Evolutionary conservation across 225 moss, liverwort and hornwort species (phyloP).

Genomic region (Sphagnum tenellum): DNA sequence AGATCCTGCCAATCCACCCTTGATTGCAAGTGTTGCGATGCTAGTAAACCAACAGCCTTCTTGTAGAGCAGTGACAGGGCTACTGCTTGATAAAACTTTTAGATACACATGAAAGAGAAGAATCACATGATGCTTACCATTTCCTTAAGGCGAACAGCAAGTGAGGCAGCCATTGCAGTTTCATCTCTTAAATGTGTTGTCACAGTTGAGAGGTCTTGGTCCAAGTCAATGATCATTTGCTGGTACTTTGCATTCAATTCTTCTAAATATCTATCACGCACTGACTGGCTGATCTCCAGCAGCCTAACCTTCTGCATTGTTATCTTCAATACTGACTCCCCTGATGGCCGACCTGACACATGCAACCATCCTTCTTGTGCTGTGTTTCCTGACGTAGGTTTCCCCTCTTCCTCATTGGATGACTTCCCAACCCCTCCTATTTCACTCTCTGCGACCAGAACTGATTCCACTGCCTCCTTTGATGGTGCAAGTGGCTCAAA

Average conservation of each 20-base stretch:
- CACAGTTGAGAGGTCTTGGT: slow-evolving; percentile 65
- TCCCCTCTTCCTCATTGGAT: slow-evolving; percentile 47
- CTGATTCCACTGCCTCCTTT: slow-evolving; percentile 24
- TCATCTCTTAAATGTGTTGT: slow-evolving; percentile 59
- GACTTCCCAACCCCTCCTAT: slow-evolving; percentile 18
- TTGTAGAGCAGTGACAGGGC: too few species aligned
- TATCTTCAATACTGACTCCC: slow-evolving; percentile 91
- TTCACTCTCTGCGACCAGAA: slow-evolving; percentile 21
- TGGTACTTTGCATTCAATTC: slow-evolving; percentile 81
- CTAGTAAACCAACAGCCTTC: too few species aligned
- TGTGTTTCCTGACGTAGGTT: slow-evolving; percentile 23
- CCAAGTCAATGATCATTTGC: slow-evolving; percentile 71
- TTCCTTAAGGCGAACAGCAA: slow-evolving; percentile 58
- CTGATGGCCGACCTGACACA: slow-evolving; percentile 59
- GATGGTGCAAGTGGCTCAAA: slow-evolving; percentile 16
- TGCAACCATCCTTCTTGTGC: slow-evolving; percentile 55
- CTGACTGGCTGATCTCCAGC: slow-evolving; percentile 78
- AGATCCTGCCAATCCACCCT: too few species aligned
- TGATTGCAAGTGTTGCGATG: too few species aligned
- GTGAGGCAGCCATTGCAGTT: slow-evolving; percentile 51
- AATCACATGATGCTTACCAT: slow-evolving; percentile 28
- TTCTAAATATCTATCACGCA: slow-evolving; percentile 74
- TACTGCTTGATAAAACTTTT: not conserved
- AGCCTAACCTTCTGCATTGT: slow-evolving; percentile 88
- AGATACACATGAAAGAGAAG: not conserved